These are phyloP conservation scores for Flaveria robusta DNA, from an alignment of 129 eudicot species.

Conservation along the genomic window DNA sequence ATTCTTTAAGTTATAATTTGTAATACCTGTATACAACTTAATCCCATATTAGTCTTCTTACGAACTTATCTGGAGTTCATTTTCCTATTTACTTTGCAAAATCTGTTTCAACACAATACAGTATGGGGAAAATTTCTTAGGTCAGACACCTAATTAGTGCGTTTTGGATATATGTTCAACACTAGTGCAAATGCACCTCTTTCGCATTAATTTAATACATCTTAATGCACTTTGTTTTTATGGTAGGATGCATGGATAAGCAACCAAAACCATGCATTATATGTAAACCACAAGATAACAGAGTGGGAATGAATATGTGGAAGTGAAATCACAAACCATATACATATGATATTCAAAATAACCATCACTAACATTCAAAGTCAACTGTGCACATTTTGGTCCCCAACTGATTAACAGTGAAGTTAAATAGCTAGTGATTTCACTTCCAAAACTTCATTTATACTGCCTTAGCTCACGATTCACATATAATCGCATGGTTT, in stretches of 20 bases:
- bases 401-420: not conserved
- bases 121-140: not conserved
- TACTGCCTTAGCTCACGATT: not conserved
- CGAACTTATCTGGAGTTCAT: too few species aligned
- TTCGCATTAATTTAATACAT: not conserved
- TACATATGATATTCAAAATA: not conserved
- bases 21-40: not conserved
- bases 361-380: not conserved
- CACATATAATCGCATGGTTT: not conserved
- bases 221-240: not conserved
- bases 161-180: not conserved
- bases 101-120: too few species aligned
- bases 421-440: not conserved
- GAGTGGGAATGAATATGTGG: not conserved
- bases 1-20: not conserved
- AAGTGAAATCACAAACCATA: not conserved
- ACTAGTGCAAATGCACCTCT: not conserved
- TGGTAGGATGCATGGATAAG: not conserved
- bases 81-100: too few species aligned
- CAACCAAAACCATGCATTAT: not conserved
- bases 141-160: not conserved
- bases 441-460: not conserved
- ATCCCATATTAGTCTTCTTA: not conserved
- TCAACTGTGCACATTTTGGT: too few species aligned
- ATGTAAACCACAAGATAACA: not conserved